Evolutionary conservation across 2,329 filamentous ascomycete species (phyloP), one percentile per base, ranked within the genome.

Genomic region (Coniochaeta ligniaria): DNA sequence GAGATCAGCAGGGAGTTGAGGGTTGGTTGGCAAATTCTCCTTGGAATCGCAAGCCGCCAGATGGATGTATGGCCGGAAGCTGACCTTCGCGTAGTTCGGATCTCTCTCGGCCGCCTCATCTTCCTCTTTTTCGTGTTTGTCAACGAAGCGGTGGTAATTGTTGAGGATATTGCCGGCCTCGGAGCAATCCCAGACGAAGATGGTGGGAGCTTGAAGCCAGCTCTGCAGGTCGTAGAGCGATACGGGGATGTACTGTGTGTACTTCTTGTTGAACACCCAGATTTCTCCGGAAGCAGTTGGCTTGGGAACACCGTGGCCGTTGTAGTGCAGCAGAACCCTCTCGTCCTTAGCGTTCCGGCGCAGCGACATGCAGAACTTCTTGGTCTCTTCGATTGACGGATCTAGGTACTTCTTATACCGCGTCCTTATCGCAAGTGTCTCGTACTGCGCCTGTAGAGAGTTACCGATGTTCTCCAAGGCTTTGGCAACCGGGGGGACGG

Each of bases 201-300:
- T 87, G 62, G 93, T 96, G 0, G 95, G 95, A 0, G 93, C 94
- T 63, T 94, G 92, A 8, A 99, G 85, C 95, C 95, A 99, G 61
- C 91, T 89, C 74, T 98, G 94, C 52, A 99, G 78, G 71, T 99
- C 95, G 69, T 96, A 97, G 9, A 99, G 79, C 1, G 94, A 96
- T 50, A 99, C 91, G 0, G 95, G 95, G 47, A 99, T 99, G 72
- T 99, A 99, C 75, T 99, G 95, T 0, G 95, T 99, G 72, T 97
- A 99, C 66, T 92, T 98, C 68, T 95, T 94, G 75, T 99, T 99
- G 74, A 99, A 99, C 6, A 98, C 96, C 95, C 95, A 99, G 22
- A 99, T 96, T 74, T 99, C 95, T 16, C 95, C 95, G 5, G 94
- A 97, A 3, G 90, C 87, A 0, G 95, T 99, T 3, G 95, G 95